Percentiles rank a stretch among this genome's conserved stretches.
Conservation (phyloP, 2,329 filamentous ascomycete genomes). For the Stachybotrys chlorohalonatus region DNA sequence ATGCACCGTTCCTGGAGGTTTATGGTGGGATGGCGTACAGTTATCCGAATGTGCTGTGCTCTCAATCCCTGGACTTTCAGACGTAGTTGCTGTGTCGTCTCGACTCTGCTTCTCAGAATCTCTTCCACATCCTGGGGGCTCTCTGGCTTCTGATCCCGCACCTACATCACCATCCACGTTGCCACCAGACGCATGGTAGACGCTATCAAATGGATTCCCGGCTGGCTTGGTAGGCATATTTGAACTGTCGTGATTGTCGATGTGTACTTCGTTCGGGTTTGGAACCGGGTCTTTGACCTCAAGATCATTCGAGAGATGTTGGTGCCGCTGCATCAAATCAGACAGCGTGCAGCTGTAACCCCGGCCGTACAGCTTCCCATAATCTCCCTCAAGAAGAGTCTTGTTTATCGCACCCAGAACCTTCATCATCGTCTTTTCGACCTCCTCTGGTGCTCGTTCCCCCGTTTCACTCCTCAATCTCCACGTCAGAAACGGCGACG, state of each 20-base stretch:
- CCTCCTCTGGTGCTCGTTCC: not conserved
- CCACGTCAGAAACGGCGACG: not conserved
- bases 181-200: not conserved
- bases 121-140: no score
- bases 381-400: not conserved
- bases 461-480: not conserved
- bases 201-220: not conserved
- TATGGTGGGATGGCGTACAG: not conserved
- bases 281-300: not conserved
- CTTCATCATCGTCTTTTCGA: not conserved
- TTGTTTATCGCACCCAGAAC: not conserved
- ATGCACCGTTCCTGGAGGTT: not conserved
- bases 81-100: not conserved
- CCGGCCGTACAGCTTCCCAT: not conserved
- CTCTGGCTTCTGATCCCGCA: no score
- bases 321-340: not conserved
- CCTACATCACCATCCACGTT: no score
- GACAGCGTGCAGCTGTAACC: not conserved
- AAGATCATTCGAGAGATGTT: not conserved
- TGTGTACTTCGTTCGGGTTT: not conserved
- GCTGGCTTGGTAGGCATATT: not conserved
- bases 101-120: no score
- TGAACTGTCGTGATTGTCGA: not conserved
- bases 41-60: not conserved
- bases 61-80: not conserved